A percentile compares a stretch with the other conserved stretches of the same genome.
phyloP scores from a whole-genome alignment of 2,329 filamentous ascomycete species.

The Hymenoscyphus infarciens region DNA sequence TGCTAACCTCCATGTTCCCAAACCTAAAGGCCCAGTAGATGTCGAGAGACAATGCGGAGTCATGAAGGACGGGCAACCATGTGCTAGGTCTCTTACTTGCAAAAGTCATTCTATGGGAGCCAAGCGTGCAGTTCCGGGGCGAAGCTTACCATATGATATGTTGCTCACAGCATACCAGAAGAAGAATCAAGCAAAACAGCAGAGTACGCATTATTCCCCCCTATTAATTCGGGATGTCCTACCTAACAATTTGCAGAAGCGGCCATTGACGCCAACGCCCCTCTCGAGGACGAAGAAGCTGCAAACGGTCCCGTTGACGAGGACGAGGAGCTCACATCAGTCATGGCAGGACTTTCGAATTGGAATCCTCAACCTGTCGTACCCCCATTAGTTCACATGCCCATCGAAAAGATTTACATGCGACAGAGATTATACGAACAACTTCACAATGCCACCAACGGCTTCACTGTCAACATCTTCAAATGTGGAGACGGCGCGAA shows the following conservation, averaged over 20 bases:
- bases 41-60: constrained; percentile 94
- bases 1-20: constrained; percentile 4
- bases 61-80: constrained; percentile 78
- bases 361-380: constrained; percentile 77
- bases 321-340: constrained; percentile 86
- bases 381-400: constrained; percentile 58
- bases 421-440: constrained; percentile 62
- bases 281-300: constrained; percentile 76
- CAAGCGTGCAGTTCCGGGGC: constrained; percentile 81
- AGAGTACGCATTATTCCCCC: constrained; percentile 62
- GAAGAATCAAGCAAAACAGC: constrained; percentile 97
- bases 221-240: neutral
- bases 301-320: constrained; percentile 82
- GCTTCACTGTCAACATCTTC: constrained; percentile 63
- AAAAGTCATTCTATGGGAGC: constrained; percentile 96
- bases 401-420: constrained; percentile 61
- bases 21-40: constrained; percentile 68
- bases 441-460: constrained; percentile 62
- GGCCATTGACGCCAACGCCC: constrained; percentile 89
- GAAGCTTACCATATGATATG: constrained; percentile 90
- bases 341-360: constrained; percentile 76
- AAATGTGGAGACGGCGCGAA: constrained; percentile 53
- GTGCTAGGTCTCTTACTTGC: constrained; percentile 84
- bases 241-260: constrained; percentile 58
- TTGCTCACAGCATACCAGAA: constrained; percentile 85